These are phyloP conservation scores for Hemisphaericaspora nanyangensis DNA, from an alignment of 805 yeast species.

Conservation along the genomic window DNA sequence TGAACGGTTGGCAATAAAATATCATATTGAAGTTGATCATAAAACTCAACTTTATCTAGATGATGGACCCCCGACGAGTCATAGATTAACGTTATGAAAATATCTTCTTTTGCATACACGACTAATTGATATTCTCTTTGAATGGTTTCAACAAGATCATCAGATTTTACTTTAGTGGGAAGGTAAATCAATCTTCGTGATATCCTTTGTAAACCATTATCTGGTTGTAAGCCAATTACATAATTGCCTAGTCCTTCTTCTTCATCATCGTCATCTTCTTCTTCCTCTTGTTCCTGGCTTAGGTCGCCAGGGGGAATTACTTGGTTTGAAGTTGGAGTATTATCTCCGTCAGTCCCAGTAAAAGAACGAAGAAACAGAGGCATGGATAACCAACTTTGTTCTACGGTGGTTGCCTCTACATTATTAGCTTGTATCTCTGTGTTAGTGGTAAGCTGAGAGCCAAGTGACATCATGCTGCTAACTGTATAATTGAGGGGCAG, in stretches of 20 bases:
- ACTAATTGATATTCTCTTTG: constrained; percentile 29
- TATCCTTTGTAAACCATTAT: constrained; percentile 15
- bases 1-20: constrained; percentile 19
- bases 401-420: neutral
- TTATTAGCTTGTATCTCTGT: neutral
- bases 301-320: neutral
- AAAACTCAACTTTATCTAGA: constrained; percentile 22
- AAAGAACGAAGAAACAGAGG: constrained; percentile 15
- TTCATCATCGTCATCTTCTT: constrained; percentile 5
- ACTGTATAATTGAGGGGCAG: constrained; percentile 37
- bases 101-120: constrained; percentile 20
- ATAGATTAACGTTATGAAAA: constrained; percentile 23
- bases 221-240: constrained; percentile 20
- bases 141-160: constrained; percentile 5
- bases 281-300: constrained; percentile 2
- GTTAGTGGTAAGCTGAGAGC: constrained; percentile 7
- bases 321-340: neutral
- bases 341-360: constrained; percentile 1
- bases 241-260: constrained; percentile 18
- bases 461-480: constrained; percentile 26
- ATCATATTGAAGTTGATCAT: constrained; percentile 13
- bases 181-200: constrained; percentile 25
- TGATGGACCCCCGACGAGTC: constrained; percentile 22
- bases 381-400: constrained; percentile 15
- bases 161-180: constrained; percentile 5